These are phyloP conservation scores for Drechslera avenae DNA, from an alignment of 2,329 filamentous ascomycete species.

Conservation along the genomic window DNA sequence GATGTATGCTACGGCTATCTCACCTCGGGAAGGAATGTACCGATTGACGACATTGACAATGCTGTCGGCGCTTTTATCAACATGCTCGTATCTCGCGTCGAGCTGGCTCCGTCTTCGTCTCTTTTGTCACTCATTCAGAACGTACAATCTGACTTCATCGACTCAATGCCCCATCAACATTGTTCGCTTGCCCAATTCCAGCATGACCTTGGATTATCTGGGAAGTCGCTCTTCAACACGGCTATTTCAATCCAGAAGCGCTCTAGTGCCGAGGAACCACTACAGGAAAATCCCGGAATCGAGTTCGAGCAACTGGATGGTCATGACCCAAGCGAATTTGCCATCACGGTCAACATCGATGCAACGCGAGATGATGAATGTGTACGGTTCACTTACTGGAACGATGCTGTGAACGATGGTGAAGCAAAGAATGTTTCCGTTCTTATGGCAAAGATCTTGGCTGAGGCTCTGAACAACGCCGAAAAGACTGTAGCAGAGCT, in stretches of 20 bases:
- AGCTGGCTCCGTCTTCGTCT: slow-evolving; percentile 18
- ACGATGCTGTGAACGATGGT: slow-evolving; percentile 35
- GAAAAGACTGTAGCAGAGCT: slow-evolving; percentile 36
- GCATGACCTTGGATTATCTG: slow-evolving; percentile 48
- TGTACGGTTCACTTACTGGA: slow-evolving; percentile 42
- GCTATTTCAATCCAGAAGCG: slow-evolving; percentile 49
- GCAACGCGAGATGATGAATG: slow-evolving; percentile 37
- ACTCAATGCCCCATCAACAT: slow-evolving; percentile 41
- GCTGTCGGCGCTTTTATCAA: slow-evolving; percentile 55
- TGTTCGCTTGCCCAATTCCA: slow-evolving; percentile 54
- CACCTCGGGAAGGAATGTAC: slow-evolving; percentile 50
- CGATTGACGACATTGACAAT: slow-evolving; percentile 53
- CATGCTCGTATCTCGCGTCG: slow-evolving; percentile 43
- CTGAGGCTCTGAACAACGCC: slow-evolving; percentile 26
- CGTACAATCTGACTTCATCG: slow-evolving; percentile 41
- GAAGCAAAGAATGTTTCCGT: slow-evolving; percentile 35
- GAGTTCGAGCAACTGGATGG: slow-evolving; percentile 39
- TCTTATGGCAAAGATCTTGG: slow-evolving; percentile 35
- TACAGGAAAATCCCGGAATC: slow-evolving; percentile 14
- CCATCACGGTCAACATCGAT: slow-evolving; percentile 43
- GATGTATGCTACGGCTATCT: slow-evolving; percentile 48
- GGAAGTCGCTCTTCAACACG: slow-evolving; percentile 54
- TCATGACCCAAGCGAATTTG: slow-evolving; percentile 42
- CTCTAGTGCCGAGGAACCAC: slow-evolving; percentile 11
- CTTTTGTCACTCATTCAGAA: slow-evolving; percentile 32